Conservation (phyloP, 2,329 filamentous ascomycete species). For the Aspergillus sp. region DNA sequence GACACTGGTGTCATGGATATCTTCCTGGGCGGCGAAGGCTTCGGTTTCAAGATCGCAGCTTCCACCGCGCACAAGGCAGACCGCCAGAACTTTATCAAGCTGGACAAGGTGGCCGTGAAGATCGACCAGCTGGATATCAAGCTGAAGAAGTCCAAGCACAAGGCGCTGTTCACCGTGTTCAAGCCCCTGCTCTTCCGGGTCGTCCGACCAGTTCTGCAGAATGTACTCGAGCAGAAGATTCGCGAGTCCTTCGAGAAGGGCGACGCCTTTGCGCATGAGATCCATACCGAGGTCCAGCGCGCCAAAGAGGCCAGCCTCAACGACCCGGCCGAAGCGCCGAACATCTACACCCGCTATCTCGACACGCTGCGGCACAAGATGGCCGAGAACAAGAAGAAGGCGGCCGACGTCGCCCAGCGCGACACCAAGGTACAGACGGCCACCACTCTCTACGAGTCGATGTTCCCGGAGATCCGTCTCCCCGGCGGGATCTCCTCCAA, state of each 20-base stretch:
- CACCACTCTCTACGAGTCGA: slow-evolving; percentile 83
- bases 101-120: slow-evolving; percentile 82
- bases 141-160: slow-evolving; percentile 92
- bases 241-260: slow-evolving; percentile 75
- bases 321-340: slow-evolving; percentile 71
- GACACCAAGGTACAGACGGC: slow-evolving; percentile 78
- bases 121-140: slow-evolving; percentile 83
- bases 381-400: slow-evolving; percentile 75
- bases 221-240: slow-evolving; percentile 85
- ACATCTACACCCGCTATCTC: slow-evolving; percentile 84
- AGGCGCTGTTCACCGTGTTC: slow-evolving; percentile 79
- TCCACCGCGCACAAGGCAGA: slow-evolving; percentile 77
- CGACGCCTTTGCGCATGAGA: slow-evolving; percentile 69
- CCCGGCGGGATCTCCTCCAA: slow-evolving; percentile 89
- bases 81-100: slow-evolving; percentile 84
- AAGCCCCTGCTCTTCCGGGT: slow-evolving; percentile 85
- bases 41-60: slow-evolving; percentile 88
- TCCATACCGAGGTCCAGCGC: slow-evolving; percentile 80
- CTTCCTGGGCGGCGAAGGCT: slow-evolving; percentile 79
- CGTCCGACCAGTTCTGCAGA: slow-evolving; percentile 79
- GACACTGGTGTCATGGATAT: slow-evolving; percentile 89
- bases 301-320: slow-evolving; percentile 64
- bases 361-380: slow-evolving; percentile 71
- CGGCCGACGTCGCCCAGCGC: slow-evolving; percentile 53
- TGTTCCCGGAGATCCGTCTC: slow-evolving; percentile 84